Conservation (phyloP, 345 rosid species). For the Arabis hirsuta region DNA sequence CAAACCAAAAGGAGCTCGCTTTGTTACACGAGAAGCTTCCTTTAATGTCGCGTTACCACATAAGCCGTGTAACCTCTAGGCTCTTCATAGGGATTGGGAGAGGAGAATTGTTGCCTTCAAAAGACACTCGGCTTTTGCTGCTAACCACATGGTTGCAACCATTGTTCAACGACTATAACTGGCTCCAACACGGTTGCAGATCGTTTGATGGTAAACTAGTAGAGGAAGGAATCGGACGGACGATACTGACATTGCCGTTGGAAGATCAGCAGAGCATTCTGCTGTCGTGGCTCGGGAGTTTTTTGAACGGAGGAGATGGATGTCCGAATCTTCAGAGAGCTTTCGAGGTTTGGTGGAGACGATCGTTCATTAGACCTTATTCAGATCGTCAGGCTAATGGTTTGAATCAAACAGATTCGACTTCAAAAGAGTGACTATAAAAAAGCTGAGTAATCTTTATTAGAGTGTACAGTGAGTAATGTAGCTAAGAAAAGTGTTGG, state of each 20-base stretch:
- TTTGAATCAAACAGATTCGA: constrained; percentile 34
- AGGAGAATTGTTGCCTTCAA: constrained; percentile 85
- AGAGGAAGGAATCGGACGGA: constrained; percentile 96
- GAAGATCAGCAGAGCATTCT: constrained; percentile 92
- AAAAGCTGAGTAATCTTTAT: constrained; percentile 27
- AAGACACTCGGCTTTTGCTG: constrained; percentile 75
- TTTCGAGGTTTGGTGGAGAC: constrained; percentile 99
- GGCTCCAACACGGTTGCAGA: constrained; percentile 92
- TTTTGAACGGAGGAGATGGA: constrained; percentile 78
- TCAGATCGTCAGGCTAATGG: constrained; percentile 39
- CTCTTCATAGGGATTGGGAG: constrained; percentile 88
- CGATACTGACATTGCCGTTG: constrained; percentile 85
- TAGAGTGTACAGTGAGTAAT: constrained; percentile 40
- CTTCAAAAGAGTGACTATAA: constrained; percentile 36
- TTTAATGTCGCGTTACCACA: constrained; percentile 73
- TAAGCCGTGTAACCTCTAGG: constrained; percentile 81
- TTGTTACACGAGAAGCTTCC: constrained; percentile 71
- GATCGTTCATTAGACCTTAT: constrained; percentile 87
- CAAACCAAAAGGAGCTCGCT: constrained; percentile 75
- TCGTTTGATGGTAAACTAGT: constrained; percentile 87
- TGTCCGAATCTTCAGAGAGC: constrained; percentile 98
- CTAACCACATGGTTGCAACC: constrained; percentile 91
- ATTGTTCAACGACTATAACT: constrained; percentile 83
- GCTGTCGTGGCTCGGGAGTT: constrained; percentile 83
- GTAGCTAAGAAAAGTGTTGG: constrained; percentile 31